Evolutionary conservation across 2,329 filamentous ascomycete species (phyloP).

Genomic region (Xylariaceae sp.): DNA sequence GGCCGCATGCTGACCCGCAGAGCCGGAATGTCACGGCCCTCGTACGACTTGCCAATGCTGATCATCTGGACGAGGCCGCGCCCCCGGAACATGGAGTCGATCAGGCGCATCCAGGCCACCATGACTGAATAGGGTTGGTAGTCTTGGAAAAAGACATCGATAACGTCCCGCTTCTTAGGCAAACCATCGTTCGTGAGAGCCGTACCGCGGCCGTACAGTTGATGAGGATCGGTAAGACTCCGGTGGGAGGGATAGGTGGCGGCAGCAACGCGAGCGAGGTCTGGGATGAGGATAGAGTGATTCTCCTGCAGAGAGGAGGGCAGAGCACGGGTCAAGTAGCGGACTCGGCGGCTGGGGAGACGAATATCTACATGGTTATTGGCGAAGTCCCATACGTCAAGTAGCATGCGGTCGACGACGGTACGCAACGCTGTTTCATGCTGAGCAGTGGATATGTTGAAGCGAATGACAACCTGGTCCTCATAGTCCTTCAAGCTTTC

Average conservation of each 20-base stretch:
- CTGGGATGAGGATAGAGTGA: constrained; percentile 78
- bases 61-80: constrained; percentile 76
- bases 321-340: constrained; percentile 79
- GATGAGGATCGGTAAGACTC: constrained; percentile 18
- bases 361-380: constrained; percentile 85
- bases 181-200: constrained; percentile 42
- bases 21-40: constrained; percentile 85
- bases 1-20: constrained; percentile 71
- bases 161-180: constrained; percentile 39
- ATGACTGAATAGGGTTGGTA: constrained; percentile 88
- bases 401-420: constrained; percentile 63
- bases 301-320: constrained; percentile 74
- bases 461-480: constrained; percentile 86
- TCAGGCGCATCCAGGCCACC: constrained; percentile 87
- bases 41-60: constrained; percentile 82
- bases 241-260: constrained; percentile 69
- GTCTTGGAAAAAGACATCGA: constrained; percentile 87
- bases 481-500: constrained; percentile 63
- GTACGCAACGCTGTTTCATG: constrained; percentile 40
- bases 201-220: constrained; percentile 37
- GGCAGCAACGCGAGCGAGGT: constrained; percentile 78
- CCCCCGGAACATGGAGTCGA: constrained; percentile 79
- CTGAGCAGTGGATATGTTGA: constrained; percentile 69
- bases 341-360: constrained; percentile 76
- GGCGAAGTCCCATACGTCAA: constrained; percentile 91